These are phyloP conservation scores for Primulina huaijiensis DNA, from an alignment of 257 asterid genomes.

Conservation along the genomic window DNA sequence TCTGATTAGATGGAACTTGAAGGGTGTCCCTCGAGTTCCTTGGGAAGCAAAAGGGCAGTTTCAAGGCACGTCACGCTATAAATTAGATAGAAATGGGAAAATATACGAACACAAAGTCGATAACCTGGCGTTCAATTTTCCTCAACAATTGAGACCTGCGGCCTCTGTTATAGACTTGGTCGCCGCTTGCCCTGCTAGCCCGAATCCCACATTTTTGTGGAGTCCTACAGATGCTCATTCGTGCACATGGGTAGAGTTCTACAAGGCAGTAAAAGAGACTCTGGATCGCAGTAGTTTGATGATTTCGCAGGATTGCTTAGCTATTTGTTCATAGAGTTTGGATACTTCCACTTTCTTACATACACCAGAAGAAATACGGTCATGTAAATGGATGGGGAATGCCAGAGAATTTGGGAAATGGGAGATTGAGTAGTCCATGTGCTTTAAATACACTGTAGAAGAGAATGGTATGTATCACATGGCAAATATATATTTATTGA, in stretches of 20 bases:
- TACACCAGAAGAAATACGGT: not conserved
- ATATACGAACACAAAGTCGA: conserved; percentile 90
- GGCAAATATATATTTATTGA: not conserved
- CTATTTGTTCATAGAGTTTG: conserved; percentile 54
- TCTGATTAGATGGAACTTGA: conserved; percentile 68
- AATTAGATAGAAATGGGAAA: conserved; percentile 70
- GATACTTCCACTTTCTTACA: conserved; percentile 12
- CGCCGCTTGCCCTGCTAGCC: conserved; percentile 66
- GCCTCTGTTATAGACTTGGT: conserved; percentile 73
- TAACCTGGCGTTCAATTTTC: conserved; percentile 72
- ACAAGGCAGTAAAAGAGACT: conserved; percentile 54
- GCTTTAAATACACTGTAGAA: not conserved
- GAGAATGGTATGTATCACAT: not conserved
- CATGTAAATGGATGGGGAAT: not conserved
- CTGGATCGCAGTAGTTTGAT: conserved; percentile 40
- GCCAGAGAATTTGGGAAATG: not conserved
- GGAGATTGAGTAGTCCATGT: not conserved
- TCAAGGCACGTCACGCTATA: conserved; percentile 78
- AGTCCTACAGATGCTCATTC: conserved; percentile 39
- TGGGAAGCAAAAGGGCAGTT: conserved; percentile 88
- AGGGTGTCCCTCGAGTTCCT: conserved; percentile 69
- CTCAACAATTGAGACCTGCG: conserved; percentile 59
- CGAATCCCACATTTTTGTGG: conserved; percentile 63
- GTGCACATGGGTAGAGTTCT: conserved; percentile 59
- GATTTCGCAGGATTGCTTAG: conserved; percentile 60